phyloP scores from a whole-genome alignment of 768 basidiomycete species.

The Kwoniella sp. region DNA sequence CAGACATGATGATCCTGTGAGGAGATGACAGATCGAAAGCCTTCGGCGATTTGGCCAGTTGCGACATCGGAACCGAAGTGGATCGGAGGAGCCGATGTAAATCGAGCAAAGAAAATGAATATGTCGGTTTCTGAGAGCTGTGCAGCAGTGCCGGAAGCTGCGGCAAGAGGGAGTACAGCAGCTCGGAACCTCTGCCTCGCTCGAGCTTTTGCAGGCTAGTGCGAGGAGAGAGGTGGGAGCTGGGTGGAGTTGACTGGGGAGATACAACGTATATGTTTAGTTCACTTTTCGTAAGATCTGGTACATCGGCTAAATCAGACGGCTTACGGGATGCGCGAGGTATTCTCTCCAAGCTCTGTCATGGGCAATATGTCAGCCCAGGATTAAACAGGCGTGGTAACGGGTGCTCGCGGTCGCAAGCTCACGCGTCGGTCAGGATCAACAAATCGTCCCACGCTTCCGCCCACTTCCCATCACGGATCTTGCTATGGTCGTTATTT shows the following conservation, averaged over 20 bases:
- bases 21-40: background rate
- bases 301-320: too few species aligned
- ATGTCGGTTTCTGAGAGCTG: background rate
- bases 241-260: conserved; percentile 11
- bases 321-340: conserved; percentile 11
- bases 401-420: too few species aligned
- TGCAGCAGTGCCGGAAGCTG: conserved; percentile 6
- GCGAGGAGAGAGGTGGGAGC: background rate
- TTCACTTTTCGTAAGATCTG: too few species aligned
- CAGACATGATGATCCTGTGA: background rate
- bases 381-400: too few species aligned
- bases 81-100: conserved; percentile 1
- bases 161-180: conserved; percentile 14
- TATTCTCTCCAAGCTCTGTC: conserved; percentile 16
- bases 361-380: background rate
- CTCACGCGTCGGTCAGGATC: conserved; percentile 4
- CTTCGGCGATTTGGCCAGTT: background rate
- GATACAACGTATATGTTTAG: background rate
- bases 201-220: background rate
- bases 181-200: background rate
- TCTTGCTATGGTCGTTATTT: conserved; percentile 22
- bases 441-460: conserved; percentile 23
- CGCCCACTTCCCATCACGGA: conserved; percentile 22
- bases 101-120: conserved; percentile 8
- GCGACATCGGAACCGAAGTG: background rate